Evolutionary conservation across 163 green algal species (phyloP), one percentile per base, ranked within the genome.

Genomic region (Scenedesmus sp.): DNA sequence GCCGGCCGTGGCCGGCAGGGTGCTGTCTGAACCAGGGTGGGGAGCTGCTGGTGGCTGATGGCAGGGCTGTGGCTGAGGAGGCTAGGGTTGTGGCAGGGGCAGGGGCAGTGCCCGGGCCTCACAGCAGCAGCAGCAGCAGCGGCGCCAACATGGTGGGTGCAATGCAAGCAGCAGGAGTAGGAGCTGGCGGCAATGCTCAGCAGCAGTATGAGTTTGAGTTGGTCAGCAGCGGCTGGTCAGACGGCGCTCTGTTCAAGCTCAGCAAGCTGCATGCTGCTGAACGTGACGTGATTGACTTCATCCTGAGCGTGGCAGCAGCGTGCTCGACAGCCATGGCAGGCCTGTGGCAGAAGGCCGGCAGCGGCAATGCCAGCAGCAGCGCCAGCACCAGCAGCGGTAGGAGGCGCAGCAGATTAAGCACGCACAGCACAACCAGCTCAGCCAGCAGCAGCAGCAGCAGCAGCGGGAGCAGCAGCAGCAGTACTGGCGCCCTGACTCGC

Each of bases 401-500:
- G 43, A 76, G 53, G 33, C n/a, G 51, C 43, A 87, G 81, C 26
- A 59, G 40, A 56, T 53, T 9, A 84, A n/a, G 78, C 35, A 40
- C 33, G 18, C 33, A 68, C 61, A 81, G 59, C 65, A 42, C 42
- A 33, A 89, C 49, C 61, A 81, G 56, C 83, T n/a, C 30, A 22
- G 44, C 30, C 35, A 53, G 20, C 46, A 37, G 72, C 76, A 81
- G 44, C 53, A 78, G 81, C 81, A 81, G 61, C 83, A 88, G 83
- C 83, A 88, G 83, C 83, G 81, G 83, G 56, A 88, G 83, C 82
- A 88, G 82, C 83, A 88, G 83, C 16, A 78, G 30, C 12, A 4
- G 15, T 26, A 78, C 20, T 49, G 79, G 53, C 35, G 3, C 15
- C 15, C 82, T 56, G 82, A 49, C 15, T n/a, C 82, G 16, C 9